Conservation (phyloP, 2,329 filamentous ascomycete genomes). For the Lasiodiplodia hormozganensis region DNA sequence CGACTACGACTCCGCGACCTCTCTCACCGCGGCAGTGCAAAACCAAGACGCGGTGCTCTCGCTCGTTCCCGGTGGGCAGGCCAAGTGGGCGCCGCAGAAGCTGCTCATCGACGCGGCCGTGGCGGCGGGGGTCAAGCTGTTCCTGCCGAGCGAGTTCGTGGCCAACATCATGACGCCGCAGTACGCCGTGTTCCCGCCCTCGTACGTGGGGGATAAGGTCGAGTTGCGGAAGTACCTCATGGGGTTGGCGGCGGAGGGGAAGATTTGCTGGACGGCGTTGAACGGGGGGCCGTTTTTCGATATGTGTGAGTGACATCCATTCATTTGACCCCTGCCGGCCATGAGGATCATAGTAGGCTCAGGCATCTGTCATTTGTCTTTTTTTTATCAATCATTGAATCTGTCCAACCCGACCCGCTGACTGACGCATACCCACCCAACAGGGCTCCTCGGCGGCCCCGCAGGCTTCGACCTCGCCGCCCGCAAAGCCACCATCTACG, state of each 20-base stretch:
- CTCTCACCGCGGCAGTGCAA: neutral
- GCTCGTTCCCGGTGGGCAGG: neutral
- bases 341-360: too few relatives aligned
- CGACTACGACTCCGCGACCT: constrained; percentile 29
- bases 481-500: constrained; percentile 43
- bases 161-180: constrained; percentile 38
- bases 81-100: neutral
- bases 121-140: constrained; percentile 48
- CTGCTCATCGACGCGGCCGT: constrained; percentile 49
- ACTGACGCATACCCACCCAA: too few relatives aligned
- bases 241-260: constrained; percentile 33
- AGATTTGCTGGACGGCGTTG: constrained; percentile 41
- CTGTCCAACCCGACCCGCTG: neutral
- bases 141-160: constrained; percentile 49
- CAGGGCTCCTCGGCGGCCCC: constrained; percentile 47
- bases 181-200: constrained; percentile 39
- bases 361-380: too few relatives aligned
- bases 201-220: constrained; percentile 38
- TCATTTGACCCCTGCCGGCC: neutral
- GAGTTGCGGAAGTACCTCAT: constrained; percentile 40
- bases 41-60: constrained; percentile 1
- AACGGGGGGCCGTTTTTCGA: constrained; percentile 48
- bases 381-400: too few relatives aligned
- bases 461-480: constrained; percentile 44
- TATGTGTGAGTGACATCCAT: constrained; percentile 40